phyloP scores from a whole-genome alignment of 345 rosid species.

The Erodium maritimum region DNA sequence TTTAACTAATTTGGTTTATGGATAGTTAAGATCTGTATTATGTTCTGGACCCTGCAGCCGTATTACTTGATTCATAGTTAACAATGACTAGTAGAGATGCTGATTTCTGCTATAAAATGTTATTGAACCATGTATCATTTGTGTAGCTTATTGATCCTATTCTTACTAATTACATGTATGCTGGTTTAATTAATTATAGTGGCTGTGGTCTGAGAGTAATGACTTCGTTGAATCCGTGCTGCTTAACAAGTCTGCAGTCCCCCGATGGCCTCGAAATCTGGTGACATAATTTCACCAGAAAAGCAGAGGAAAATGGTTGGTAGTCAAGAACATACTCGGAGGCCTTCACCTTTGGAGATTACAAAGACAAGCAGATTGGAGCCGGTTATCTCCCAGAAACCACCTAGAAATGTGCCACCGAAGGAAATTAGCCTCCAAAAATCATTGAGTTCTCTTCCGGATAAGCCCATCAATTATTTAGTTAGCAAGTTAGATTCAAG shows the following conservation, averaged over 20 bases:
- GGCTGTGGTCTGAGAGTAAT: conserved; percentile 16
- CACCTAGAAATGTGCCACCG: conserved; percentile 9
- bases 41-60: background rate
- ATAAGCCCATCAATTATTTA: too few species aligned
- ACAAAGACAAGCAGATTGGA: conserved; percentile 28
- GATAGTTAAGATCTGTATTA: background rate
- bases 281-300: conserved; percentile 28
- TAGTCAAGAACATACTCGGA: conserved; percentile 25
- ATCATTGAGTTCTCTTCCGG: conserved; percentile 17
- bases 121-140: too few species aligned
- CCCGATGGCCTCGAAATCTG: conserved; percentile 49
- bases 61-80: too few species aligned
- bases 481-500: background rate
- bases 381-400: conserved; percentile 15
- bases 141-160: background rate
- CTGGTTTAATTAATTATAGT: conserved; percentile 15
- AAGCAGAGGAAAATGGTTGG: conserved; percentile 22
- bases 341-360: conserved; percentile 22
- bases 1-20: background rate
- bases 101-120: too few species aligned
- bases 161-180: background rate
- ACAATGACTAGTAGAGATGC: too few species aligned
- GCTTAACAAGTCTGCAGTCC: conserved; percentile 9
- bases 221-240: conserved; percentile 14
- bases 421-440: conserved; percentile 12